Evolutionary conservation across 2,329 filamentous ascomycete species (phyloP).

Genomic region (Pseudogymnoascus sp.): DNA sequence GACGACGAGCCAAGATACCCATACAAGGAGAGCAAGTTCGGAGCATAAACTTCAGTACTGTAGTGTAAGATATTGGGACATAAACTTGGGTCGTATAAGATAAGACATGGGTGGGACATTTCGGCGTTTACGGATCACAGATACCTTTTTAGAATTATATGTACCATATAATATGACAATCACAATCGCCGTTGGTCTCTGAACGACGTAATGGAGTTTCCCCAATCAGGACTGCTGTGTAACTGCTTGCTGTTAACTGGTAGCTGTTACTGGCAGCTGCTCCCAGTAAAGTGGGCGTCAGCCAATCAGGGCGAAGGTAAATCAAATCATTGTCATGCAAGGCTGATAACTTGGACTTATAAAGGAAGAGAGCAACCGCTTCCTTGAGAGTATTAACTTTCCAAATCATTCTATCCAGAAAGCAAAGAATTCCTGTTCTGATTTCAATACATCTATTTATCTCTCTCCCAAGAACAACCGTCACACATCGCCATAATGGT

Average conservation of each 20-base stretch:
- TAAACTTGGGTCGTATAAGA: background rate
- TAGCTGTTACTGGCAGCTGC: background rate
- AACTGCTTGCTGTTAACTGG: background rate
- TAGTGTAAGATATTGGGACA: background rate
- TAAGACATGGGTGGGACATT: background rate
- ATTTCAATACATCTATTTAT: background rate
- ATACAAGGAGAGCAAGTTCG: constrained; percentile 41
- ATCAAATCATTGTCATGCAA: constrained; percentile 2
- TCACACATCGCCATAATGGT: background rate
- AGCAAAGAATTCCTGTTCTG: background rate
- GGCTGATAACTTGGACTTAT: constrained; percentile 5
- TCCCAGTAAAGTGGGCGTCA: background rate
- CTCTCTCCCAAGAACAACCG: background rate
- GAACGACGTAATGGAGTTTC: background rate
- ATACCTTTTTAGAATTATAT: constrained; percentile 5
- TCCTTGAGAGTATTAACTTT: background rate
- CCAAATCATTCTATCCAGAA: background rate
- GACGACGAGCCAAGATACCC: constrained; percentile 64
- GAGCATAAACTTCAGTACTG: background rate
- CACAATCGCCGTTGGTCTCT: background rate
- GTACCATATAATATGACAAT: constrained; percentile 6
- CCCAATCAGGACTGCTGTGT: background rate
- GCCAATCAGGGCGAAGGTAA: background rate
- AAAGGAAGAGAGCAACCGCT: constrained; percentile 6
- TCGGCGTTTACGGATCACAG: constrained; percentile 7